Conservation (phyloP, 2,329 filamentous ascomycete genomes). For the Penicillium frequentans region DNA sequence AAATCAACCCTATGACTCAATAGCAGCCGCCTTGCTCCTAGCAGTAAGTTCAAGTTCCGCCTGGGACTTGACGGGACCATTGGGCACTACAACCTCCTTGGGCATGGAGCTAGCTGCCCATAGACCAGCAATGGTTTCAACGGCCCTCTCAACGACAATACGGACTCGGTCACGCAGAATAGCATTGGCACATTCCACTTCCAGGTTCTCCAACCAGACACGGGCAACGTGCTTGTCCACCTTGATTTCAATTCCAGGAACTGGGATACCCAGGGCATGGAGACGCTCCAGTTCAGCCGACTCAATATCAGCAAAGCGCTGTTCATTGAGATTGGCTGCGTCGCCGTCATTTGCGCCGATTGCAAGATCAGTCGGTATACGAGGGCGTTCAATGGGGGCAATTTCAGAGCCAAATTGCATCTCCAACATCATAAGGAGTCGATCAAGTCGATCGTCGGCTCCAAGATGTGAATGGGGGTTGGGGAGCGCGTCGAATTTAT, state of each 20-base stretch:
- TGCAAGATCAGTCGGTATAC: conserved; percentile 30
- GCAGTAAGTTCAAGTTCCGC: conserved; percentile 16
- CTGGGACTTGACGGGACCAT: conserved; percentile 22
- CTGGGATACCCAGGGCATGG: conserved; percentile 81
- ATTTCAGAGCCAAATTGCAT: conserved; percentile 92
- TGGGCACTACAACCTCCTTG: conserved; percentile 17
- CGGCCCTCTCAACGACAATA: conserved; percentile 84
- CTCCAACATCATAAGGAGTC: conserved; percentile 94
- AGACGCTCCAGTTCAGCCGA: conserved; percentile 72
- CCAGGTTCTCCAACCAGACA: conserved; percentile 88
- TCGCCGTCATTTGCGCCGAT: conserved; percentile 17
- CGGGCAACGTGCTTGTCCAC: conserved; percentile 85
- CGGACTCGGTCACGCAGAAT: conserved; percentile 80
- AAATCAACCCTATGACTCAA: conserved; percentile 27
- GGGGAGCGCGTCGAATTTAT: conserved; percentile 44
- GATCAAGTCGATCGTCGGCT: conserved; percentile 74
- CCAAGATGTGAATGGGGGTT: conserved; percentile 75
- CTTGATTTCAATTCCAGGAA: conserved; percentile 82
- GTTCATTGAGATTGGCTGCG: conserved; percentile 41
- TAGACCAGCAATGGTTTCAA: conserved; percentile 80
- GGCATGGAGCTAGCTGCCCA: conserved; percentile 39
- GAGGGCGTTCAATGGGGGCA: conserved; percentile 69
- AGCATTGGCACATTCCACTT: conserved; percentile 80
- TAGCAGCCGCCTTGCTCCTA: conserved; percentile 21
- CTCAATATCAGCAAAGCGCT: conserved; percentile 55